Evolutionary conservation across 2,329 filamentous ascomycete species (phyloP), one percentile per base, ranked within the genome.

Genomic region (Lanzia echinophila): DNA sequence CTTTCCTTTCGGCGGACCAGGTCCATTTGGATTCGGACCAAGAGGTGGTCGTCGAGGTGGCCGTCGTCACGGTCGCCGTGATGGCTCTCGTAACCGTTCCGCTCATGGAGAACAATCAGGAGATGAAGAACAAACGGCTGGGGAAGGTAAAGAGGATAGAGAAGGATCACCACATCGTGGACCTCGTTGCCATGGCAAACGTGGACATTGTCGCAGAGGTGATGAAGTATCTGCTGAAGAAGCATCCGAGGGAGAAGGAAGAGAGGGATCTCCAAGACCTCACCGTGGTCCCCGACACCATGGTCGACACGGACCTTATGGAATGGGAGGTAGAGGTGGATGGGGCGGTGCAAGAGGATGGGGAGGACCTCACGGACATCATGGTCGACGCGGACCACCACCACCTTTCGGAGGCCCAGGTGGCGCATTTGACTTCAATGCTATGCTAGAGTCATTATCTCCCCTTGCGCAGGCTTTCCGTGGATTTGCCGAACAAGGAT

Each of bases 131-230:
- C 33, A 49, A 28, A 28, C 24, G 8, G 8, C 24, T 8, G 24
- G 24, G 8, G 39, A 31, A 8, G 57, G 56, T 22, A 48, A 47
- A 2, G 58, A 59, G 43, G 48, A 24, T 31, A 50, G 28, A 28
- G 60, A 63, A 42, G 55, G 47, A 33, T 33, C 17, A 13, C 19
- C 34, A 53, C 22, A 44, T 44, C 4, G 4, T 57, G 53, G 70
- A 72, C 58, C 73, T 73, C 55, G 62, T 65, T 12, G 71, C 70
- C 20, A 59, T 61, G 13, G 67, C 66, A 50, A 33, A 52, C 47
- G 41, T 2, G 32, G 56, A 50, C 41, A 53, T 50, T 8, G 17
- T 12, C 39, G 31, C n/a, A 39, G n/a, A 39, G 41, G 45, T 22
- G 44, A 39, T 13, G 55, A 39, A 20, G 28, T 31, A 33, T 48